Evolutionary conservation across 495 filamentous ascomycete species (phyloP).

Genomic region (Haplographium delicatum): DNA sequence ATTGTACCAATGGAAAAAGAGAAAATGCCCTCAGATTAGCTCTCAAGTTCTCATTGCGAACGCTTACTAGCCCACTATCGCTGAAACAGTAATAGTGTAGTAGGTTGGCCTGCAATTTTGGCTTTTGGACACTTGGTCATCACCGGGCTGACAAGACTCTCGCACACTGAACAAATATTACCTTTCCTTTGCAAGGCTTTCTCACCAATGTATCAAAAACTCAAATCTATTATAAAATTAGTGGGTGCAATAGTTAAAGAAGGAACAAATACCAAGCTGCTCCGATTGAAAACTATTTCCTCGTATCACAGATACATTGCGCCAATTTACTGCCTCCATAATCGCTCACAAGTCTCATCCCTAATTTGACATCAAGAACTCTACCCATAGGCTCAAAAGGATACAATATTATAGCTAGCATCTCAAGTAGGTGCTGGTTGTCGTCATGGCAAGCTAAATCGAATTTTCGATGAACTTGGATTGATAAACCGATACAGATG

Average conservation of each 20-base stretch:
- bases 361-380: slow-evolving; percentile 14
- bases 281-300: slow-evolving; percentile 58
- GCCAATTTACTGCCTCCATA: slow-evolving; percentile 11
- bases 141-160: slow-evolving; percentile 34
- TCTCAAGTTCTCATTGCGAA: slow-evolving; percentile 57
- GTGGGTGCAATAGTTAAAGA: slow-evolving; percentile 13
- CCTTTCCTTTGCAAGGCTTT: slow-evolving; percentile 2
- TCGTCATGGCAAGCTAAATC: slow-evolving; percentile 22
- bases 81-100: slow-evolving; percentile 12
- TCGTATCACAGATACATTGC: slow-evolving; percentile 15
- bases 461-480: too few relatives aligned
- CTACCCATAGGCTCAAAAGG: not conserved
- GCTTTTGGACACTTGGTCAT: slow-evolving; percentile 58
- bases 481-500: too few relatives aligned
- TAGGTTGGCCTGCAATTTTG: slow-evolving; percentile 57
- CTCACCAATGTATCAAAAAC: slow-evolving; percentile 12
- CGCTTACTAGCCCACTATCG: slow-evolving; percentile 26
- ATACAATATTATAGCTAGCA: slow-evolving; percentile 11
- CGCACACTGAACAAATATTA: not conserved
- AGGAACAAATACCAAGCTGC: slow-evolving; percentile 26
- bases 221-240: slow-evolving; percentile 19
- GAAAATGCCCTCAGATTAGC: slow-evolving; percentile 56
- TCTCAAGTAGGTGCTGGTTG: slow-evolving; percentile 22
- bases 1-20: not conserved
- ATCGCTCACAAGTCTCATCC: slow-evolving; percentile 5